Conservation (phyloP, 257 asterid species). For the Eustoma russellianum region DNA sequence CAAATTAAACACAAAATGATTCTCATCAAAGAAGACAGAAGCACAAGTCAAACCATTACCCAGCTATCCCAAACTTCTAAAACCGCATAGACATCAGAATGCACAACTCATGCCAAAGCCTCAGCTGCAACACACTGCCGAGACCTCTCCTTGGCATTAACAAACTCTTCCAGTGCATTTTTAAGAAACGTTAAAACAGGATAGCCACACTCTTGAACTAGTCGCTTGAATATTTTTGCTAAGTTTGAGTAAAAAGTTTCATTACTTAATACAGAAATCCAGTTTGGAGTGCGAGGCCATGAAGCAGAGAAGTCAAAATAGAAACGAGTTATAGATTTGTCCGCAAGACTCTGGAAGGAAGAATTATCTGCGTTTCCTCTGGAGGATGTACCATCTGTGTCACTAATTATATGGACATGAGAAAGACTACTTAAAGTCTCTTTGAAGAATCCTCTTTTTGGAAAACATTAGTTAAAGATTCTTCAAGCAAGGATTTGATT, state of each 20-base stretch:
- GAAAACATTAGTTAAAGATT: slow-evolving; percentile 62
- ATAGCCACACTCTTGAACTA: slow-evolving; percentile 93
- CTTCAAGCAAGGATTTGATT: slow-evolving; percentile 76
- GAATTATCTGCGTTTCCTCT: slow-evolving; percentile 70
- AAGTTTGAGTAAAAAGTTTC: slow-evolving; percentile 82
- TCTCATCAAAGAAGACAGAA: too few species aligned
- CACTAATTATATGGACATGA: slow-evolving; percentile 76
- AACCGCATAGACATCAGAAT: slow-evolving; percentile 80
- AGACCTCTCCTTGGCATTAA: slow-evolving; percentile 85
- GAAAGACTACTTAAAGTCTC: slow-evolving; percentile 86
- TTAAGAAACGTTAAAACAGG: slow-evolving; percentile 66
- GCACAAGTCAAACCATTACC: slow-evolving; percentile 26
- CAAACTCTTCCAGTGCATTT: slow-evolving; percentile 66
- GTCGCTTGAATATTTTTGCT: slow-evolving; percentile 85
- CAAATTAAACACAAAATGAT: too few species aligned
- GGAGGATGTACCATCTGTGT: slow-evolving; percentile 61
- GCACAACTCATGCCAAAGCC: slow-evolving; percentile 88
- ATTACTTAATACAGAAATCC: slow-evolving; percentile 85
- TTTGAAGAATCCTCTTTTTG: slow-evolving; percentile 81
- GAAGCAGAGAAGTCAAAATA: slow-evolving; percentile 96
- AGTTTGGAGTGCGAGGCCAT: slow-evolving; percentile 98
- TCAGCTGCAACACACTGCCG: slow-evolving; percentile 99
- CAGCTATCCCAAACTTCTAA: slow-evolving; percentile 95
- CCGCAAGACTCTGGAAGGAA: slow-evolving; percentile 81
- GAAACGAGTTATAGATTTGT: slow-evolving; percentile 86